These are phyloP conservation scores for Lactarius vividus DNA, from an alignment of 768 basidiomycete genomes.

Conservation along the genomic window DNA sequence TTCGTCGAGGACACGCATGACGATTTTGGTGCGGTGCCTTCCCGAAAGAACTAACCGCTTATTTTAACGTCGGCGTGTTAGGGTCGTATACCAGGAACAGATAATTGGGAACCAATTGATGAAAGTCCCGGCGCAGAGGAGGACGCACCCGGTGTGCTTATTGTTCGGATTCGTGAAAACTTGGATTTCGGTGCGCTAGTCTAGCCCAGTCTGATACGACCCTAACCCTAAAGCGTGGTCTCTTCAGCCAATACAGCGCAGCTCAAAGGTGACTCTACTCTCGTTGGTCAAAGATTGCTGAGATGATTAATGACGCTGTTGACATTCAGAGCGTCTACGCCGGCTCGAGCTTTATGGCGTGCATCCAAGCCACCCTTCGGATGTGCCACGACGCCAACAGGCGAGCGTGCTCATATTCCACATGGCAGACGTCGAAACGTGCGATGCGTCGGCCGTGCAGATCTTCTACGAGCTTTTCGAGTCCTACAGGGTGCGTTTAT, in stretches of 20 bases:
- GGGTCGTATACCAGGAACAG: conserved; percentile 87
- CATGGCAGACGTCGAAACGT: conserved; percentile 84
- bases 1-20: conserved; percentile 86
- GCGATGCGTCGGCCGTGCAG: conserved; percentile 91
- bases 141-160: conserved; percentile 75
- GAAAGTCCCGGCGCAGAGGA: conserved; percentile 85
- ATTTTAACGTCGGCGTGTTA: conserved; percentile 31
- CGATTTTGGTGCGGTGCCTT: conserved; percentile 64
- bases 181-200: conserved; percentile 86
- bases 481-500: conserved; percentile 62
- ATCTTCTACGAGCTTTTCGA: conserved; percentile 77
- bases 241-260: conserved; percentile 86
- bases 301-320: neutral
- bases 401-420: conserved; percentile 86
- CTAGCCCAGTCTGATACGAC: neutral
- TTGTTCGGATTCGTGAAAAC: conserved; percentile 86
- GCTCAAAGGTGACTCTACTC: conserved; percentile 62
- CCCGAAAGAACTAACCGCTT: neutral
- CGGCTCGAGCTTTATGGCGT: conserved; percentile 88
- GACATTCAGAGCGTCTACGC: conserved; percentile 61
- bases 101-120: conserved; percentile 86
- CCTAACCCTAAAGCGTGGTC: conserved; percentile 16
- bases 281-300: neutral
- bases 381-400: conserved; percentile 72
- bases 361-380: conserved; percentile 80